These are phyloP conservation scores for Beauveria medogensis DNA, from an alignment of 2,329 filamentous ascomycete species.

Conservation along the genomic window DNA sequence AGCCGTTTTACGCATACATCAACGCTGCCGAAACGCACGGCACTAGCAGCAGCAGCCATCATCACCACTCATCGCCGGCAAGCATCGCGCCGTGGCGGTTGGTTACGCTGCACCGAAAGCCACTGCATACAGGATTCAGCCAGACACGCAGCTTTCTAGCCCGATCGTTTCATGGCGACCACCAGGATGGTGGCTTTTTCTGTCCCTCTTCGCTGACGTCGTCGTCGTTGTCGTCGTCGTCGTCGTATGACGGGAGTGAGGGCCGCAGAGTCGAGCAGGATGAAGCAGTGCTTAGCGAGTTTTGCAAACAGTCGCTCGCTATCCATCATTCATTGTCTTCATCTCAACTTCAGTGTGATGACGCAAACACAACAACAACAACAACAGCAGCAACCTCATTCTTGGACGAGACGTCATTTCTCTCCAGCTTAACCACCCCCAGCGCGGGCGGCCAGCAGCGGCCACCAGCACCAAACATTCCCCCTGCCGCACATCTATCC, in stretches of 20 bases:
- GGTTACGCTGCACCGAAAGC: conserved; percentile 38
- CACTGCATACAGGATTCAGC: conserved; percentile 45
- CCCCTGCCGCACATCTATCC: conserved; percentile 27
- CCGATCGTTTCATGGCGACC: conserved; percentile 19
- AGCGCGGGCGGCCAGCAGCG: conserved; percentile 4
- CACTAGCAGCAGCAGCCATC: neutral
- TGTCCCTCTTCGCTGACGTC: conserved; percentile 25
- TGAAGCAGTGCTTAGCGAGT: conserved; percentile 46
- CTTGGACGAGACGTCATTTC: conserved; percentile 29
- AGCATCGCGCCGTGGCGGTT: conserved; percentile 43
- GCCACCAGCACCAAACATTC: conserved; percentile 18
- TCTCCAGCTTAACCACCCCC: conserved; percentile 18
- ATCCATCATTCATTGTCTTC: conserved; percentile 59
- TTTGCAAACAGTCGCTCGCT: conserved; percentile 71
- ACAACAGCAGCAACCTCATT: conserved; percentile 23
- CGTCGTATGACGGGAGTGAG: neutral
- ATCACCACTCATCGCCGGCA: conserved; percentile 24
- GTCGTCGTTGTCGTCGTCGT: neutral
- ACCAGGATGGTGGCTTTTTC: conserved; percentile 33
- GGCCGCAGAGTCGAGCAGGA: conserved; percentile 21
- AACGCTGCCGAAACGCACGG: no score
- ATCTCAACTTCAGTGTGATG: conserved; percentile 41
- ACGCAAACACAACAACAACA: conserved; percentile 10
- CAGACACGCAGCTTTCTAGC: conserved; percentile 34
- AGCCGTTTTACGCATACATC: neutral